These are phyloP conservation scores for Crepidotus variabilis DNA, from an alignment of 768 basidiomycete species.

Conservation along the genomic window DNA sequence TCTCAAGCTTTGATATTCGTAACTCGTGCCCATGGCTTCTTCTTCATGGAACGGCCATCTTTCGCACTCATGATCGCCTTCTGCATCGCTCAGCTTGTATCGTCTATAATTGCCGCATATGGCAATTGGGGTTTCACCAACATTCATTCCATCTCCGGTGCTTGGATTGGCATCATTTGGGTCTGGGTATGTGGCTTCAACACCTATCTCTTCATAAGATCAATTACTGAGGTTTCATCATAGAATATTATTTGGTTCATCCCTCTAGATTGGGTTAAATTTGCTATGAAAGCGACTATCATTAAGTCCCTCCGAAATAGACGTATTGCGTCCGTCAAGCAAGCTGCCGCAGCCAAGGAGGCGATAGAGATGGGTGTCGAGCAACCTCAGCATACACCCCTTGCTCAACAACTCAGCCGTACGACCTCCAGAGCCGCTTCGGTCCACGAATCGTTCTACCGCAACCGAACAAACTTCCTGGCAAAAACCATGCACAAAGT, in stretches of 20 bases:
- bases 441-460: constrained; percentile 89
- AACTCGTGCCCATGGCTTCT: constrained; percentile 90
- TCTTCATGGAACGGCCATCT: constrained; percentile 96
- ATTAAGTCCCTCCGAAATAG: constrained; percentile 81
- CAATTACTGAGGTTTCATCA: background rate
- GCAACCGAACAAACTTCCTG: constrained; percentile 92
- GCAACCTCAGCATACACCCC: background rate
- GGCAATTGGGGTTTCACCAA: constrained; percentile 93
- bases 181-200: constrained; percentile 66
- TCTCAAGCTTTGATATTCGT: constrained; percentile 97
- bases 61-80: constrained; percentile 86
- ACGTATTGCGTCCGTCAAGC: constrained; percentile 48
- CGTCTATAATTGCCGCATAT: constrained; percentile 93
- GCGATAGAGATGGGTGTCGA: constrained; percentile 45
- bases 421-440: constrained; percentile 88
- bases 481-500: constrained; percentile 82
- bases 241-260: constrained; percentile 96
- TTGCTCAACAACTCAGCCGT: constrained; percentile 30
- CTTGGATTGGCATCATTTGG: constrained; percentile 98
- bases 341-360: constrained; percentile 44
- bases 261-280: constrained; percentile 94
- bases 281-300: constrained; percentile 90
- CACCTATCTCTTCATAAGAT: background rate
- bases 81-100: constrained; percentile 88
- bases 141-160: constrained; percentile 76